Evolutionary conservation across 257 asterid species (phyloP).

Genomic region (Plectranthus barbatus): DNA sequence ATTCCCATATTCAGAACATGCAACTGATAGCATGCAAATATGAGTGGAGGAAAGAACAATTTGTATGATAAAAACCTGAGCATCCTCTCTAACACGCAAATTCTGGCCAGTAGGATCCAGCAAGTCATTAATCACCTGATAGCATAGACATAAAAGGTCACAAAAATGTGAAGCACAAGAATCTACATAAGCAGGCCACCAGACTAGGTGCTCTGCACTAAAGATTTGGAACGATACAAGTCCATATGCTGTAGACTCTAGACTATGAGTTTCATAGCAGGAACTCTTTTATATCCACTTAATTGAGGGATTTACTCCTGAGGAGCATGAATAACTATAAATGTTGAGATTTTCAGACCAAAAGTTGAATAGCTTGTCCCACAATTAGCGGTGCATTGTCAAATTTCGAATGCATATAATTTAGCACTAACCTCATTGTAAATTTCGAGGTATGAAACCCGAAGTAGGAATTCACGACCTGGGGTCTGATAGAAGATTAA

Average conservation of each 20-base stretch:
- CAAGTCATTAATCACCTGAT: conserved; percentile 91
- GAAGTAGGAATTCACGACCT: conserved; percentile 93
- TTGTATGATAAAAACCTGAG: conserved; percentile 52
- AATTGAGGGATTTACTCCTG: conserved; percentile 2
- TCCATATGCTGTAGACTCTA: neutral
- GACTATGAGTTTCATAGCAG: neutral
- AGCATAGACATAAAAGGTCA: conserved; percentile 7
- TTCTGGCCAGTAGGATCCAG: conserved; percentile 98
- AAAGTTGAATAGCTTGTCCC: neutral
- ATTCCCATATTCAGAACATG: neutral
- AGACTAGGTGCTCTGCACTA: neutral
- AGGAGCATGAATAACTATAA: neutral
- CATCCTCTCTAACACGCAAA: conserved; percentile 95
- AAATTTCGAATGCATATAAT: neutral
- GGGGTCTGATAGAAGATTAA: conserved; percentile 69
- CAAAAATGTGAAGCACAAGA: neutral
- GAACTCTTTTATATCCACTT: neutral
- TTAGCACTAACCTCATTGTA: conserved; percentile 83
- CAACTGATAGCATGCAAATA: neutral
- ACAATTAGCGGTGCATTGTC: neutral
- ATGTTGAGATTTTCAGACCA: neutral
- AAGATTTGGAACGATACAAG: neutral
- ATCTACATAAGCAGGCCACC: neutral
- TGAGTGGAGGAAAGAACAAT: neutral
- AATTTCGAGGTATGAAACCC: conserved; percentile 95